Percentiles rank a stretch among this genome's conserved stretches.
These are phyloP conservation scores for Acanthamoeba healyi DNA, from an alignment of 208 protist genomes.

Conservation along the genomic window DNA sequence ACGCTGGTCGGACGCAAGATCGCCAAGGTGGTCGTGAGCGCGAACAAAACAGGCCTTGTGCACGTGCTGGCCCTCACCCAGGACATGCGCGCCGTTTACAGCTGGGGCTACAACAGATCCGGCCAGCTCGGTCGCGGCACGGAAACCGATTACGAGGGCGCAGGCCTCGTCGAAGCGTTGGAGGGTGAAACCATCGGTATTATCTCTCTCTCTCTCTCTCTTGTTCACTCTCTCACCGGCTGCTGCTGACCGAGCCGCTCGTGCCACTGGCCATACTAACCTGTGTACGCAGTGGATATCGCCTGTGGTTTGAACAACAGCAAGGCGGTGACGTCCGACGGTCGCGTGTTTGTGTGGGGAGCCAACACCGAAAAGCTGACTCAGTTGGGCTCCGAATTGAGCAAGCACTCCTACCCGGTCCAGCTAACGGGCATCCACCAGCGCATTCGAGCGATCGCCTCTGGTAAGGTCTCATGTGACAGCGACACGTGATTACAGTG, in stretches of 20 bases:
- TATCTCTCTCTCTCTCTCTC: not conserved
- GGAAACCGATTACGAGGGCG: not conserved
- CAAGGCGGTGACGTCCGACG: constrained; percentile 9
- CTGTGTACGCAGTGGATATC: not conserved
- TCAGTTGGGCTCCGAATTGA: not conserved
- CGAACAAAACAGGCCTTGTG: not conserved
- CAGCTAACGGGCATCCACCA: not conserved
- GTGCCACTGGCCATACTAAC: too few relatives aligned
- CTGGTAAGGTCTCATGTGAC: not conserved
- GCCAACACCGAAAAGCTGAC: not conserved
- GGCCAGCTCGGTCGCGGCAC: constrained; percentile 20
- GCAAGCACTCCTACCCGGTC: not conserved
- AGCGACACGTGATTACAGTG: not conserved
- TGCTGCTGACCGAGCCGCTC: too few relatives aligned
- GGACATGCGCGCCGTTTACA: constrained; percentile 25
- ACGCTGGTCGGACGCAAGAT: constrained; percentile 9
- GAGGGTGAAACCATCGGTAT: constrained; percentile 14
- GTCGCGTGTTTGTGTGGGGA: not conserved
- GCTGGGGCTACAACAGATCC: not conserved
- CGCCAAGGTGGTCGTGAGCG: not conserved
- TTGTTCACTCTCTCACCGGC: too few relatives aligned
- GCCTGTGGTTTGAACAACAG: not conserved
- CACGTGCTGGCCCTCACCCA: constrained; percentile 6
- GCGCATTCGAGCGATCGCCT: not conserved
- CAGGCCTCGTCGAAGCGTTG: not conserved